Evolutionary conservation across 2,329 filamentous ascomycete species (phyloP).

Genomic region (Orbilia ellipsospora): DNA sequence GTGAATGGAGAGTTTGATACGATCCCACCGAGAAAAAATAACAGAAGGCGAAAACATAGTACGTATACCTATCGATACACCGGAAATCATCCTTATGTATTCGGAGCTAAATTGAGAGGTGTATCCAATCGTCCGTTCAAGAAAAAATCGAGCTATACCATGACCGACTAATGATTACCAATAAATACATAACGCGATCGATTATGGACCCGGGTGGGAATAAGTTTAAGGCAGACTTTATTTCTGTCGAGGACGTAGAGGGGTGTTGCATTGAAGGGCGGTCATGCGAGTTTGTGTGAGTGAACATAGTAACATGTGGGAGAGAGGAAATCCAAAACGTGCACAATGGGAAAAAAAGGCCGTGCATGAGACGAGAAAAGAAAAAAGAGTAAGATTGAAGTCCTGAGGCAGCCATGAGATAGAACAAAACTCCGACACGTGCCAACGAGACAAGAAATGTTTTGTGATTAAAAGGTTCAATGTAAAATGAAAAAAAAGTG

Average conservation of each 20-base stretch:
- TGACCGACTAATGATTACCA: slow-evolving; percentile 15
- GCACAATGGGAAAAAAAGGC: slow-evolving; percentile 7
- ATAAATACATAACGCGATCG: slow-evolving; percentile 3
- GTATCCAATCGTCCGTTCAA: slow-evolving; percentile 15
- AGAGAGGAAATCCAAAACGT: slow-evolving; percentile 9
- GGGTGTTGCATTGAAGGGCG: not conserved
- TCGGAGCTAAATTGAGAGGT: slow-evolving; percentile 42
- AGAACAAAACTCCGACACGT: slow-evolving; percentile 16
- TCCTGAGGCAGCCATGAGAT: slow-evolving; percentile 28
- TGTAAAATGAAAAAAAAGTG: slow-evolving; percentile 15
- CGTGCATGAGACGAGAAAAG: slow-evolving; percentile 5
- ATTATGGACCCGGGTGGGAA: not conserved
- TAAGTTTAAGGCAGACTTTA: not conserved
- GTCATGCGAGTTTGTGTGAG: not conserved
- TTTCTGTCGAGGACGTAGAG: not conserved
- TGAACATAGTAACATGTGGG: too few species aligned
- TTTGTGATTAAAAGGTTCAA: slow-evolving; percentile 4
- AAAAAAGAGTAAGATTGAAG: slow-evolving; percentile 22
- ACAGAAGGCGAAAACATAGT: not conserved
- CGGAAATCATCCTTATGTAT: slow-evolving; percentile 38
- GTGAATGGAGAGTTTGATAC: slow-evolving; percentile 38
- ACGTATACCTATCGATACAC: slow-evolving; percentile 45
- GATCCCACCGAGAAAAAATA: not conserved
- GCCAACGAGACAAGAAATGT: slow-evolving; percentile 13
- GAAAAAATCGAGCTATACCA: slow-evolving; percentile 12